Evolutionary conservation across 352 stramenopile genomes (phyloP).

Genomic region (Phytophthora citrophthora): DNA sequence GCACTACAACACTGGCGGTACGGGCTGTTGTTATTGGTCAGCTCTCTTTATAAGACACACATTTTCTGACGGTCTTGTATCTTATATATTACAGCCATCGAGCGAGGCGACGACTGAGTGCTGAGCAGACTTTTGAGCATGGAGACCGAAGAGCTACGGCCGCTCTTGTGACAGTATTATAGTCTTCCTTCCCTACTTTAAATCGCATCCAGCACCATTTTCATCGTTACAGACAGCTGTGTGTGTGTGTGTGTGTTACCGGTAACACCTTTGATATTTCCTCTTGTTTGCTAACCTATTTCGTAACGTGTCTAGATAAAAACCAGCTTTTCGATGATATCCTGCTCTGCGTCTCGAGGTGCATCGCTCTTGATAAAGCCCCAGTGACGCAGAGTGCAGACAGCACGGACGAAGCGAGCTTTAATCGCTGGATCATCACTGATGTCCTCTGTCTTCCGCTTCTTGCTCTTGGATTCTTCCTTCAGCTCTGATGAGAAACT

Average conservation of each 20-base stretch:
- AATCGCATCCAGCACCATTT: conserved; percentile 30
- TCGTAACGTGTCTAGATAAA: conserved; percentile 56
- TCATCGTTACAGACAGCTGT: conserved; percentile 9
- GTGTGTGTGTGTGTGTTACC: background rate
- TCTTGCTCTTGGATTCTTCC: conserved; percentile 23
- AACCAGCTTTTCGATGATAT: conserved; percentile 79
- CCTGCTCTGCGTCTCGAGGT: conserved; percentile 48
- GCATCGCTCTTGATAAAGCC: conserved; percentile 64
- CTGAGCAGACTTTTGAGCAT: conserved; percentile 15
- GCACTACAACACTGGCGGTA: conserved; percentile 98
- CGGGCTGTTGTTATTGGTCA: conserved; percentile 10
- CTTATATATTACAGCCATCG: conserved; percentile 61
- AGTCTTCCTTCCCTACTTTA: conserved; percentile 52
- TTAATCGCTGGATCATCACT: conserved; percentile 47
- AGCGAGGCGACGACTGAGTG: conserved; percentile 75
- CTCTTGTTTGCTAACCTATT: conserved; percentile 2
- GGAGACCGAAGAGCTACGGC: conserved; percentile 31
- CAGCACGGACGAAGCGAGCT: conserved; percentile 68
- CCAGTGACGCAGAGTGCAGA: conserved; percentile 77
- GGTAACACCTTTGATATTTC: background rate
- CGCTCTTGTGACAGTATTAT: conserved; percentile 48
- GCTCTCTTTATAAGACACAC: background rate
- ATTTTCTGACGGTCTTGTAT: conserved; percentile 3
- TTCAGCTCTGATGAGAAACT: conserved; percentile 57
- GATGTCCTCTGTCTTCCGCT: conserved; percentile 21